Base-by-base conservation (phyloP, 1,284 basidiomycete species). In the Cutaneotrichosporon arboriforme region DNA sequence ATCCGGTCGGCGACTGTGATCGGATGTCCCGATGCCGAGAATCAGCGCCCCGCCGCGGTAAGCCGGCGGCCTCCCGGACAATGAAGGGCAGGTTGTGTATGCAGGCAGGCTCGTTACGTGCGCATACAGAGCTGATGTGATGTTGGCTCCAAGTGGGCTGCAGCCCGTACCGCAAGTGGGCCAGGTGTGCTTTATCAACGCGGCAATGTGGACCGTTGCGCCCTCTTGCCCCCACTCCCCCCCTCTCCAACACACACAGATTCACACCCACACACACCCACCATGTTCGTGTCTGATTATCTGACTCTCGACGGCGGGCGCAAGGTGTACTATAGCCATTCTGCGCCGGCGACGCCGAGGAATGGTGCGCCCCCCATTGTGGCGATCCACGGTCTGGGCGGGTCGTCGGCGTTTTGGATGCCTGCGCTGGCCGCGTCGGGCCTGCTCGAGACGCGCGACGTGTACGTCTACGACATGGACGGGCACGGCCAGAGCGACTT, bases 311-410 rank as follows among this genome's bases (percentile, higher is more conserved):
- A 31, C 12, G 40, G 45, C 17, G 49, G 49, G 22, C 51, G 51
- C 43, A 53, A 48, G 47, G 21, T 57, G 14, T 46, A 57, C 51
- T 57, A 57, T 20, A 36, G 42, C 4, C 48, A 51, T 45, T 57
- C 55, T 23, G 31, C 35, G 40, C 48, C 51, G 26, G 40, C 43
- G 7, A n/a, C 88, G 89, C 84, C 18, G 84, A 77, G 12, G 84
- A 82, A 4, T n/a, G 18, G 77, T 8, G 85, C 81, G n/a, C 15
- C 43, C 4, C 60, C 60, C 9, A 26, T 64, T 35, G 53, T 64
- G 21, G 52, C 61, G 7, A 51, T 61, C 38, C 62, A 64, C 50
- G 62, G 62, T 9, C 58, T 64, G 31, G 62, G 62, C 26, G 54
- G 60, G 8, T 48, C 58, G 13, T 52, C 4, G 82, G 88, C 63